Conservation (phyloP, 2,329 filamentous ascomycete species). For the Arthroderma sp. region DNA sequence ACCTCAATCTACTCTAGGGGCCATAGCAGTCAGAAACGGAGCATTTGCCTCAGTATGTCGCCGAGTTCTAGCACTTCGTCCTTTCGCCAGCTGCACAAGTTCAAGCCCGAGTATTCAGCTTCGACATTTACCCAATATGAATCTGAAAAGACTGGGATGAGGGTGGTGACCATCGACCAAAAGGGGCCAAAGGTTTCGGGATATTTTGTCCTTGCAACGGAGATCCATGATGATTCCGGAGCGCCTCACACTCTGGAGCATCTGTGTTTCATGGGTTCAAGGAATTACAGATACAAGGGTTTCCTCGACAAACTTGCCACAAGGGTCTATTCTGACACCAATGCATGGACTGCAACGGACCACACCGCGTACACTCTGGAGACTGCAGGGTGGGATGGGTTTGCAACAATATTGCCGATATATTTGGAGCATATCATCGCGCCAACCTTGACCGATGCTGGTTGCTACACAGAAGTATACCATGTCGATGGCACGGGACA, state of each 20-base stretch:
- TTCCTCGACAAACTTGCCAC: constrained; percentile 89
- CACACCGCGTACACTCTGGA: constrained; percentile 94
- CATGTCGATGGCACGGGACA: constrained; percentile 88
- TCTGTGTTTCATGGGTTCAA: constrained; percentile 78
- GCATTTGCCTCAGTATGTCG: constrained; percentile 35
- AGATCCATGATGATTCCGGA: constrained; percentile 94
- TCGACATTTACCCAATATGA: constrained; percentile 89
- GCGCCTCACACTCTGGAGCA: constrained; percentile 80
- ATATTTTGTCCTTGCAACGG: constrained; percentile 89
- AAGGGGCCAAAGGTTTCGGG: constrained; percentile 91
- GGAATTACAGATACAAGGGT: constrained; percentile 86
- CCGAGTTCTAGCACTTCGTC: constrained; percentile 22
- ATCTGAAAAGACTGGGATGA: constrained; percentile 86
- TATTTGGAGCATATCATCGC: constrained; percentile 91
- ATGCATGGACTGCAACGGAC: constrained; percentile 93
- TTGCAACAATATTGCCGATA: constrained; percentile 83
- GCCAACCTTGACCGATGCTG: constrained; percentile 83
- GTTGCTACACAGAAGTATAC: constrained; percentile 89
- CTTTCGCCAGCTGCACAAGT: constrained; percentile 75
- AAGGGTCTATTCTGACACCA: constrained; percentile 83
- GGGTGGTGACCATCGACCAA: constrained; percentile 80
- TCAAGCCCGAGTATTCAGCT: constrained; percentile 81
- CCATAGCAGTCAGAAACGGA: background rate
- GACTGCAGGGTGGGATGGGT: constrained; percentile 93
- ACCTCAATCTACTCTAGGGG: too few species aligned